A percentile compares a stretch with the other conserved stretches of the same genome.
These are phyloP conservation scores for Pichia sp. DNA, from an alignment of 1,139 yeast species.

Conservation along the genomic window DNA sequence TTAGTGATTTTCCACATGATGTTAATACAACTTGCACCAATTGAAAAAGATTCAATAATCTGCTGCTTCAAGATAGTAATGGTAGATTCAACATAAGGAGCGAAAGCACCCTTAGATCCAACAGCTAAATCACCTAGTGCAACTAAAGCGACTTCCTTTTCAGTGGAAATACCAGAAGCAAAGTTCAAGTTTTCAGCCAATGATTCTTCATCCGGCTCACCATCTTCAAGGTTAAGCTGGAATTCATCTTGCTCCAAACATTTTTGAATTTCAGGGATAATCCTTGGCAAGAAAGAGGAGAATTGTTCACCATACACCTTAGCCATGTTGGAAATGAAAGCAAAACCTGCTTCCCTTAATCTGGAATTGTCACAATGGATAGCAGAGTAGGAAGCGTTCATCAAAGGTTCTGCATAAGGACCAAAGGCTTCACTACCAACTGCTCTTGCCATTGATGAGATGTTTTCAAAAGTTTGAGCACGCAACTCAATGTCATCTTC, in stretches of 20 bases:
- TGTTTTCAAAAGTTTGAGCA: conserved; percentile 88
- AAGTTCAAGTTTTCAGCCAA: conserved; percentile 71
- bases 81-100: conserved; percentile 71
- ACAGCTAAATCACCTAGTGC: conserved; percentile 85
- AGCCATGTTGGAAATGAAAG: conserved; percentile 93
- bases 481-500: conserved; percentile 81
- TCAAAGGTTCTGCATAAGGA: conserved; percentile 81
- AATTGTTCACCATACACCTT: conserved; percentile 90
- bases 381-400: conserved; percentile 81
- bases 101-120: conserved; percentile 78
- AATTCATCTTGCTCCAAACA: conserved; percentile 83
- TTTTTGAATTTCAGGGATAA: conserved; percentile 78
- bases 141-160: conserved; percentile 95
- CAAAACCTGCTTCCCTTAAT: conserved; percentile 90
- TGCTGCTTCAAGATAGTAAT: conserved; percentile 64
- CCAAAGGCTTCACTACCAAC: conserved; percentile 89
- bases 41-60: conserved; percentile 82
- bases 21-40: conserved; percentile 81
- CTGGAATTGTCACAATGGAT: conserved; percentile 75
- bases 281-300: conserved; percentile 74
- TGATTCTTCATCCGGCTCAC: conserved; percentile 43
- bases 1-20: conserved; percentile 79
- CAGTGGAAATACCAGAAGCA: conserved; percentile 92
- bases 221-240: conserved; percentile 42
- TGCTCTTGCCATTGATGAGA: conserved; percentile 94